phyloP scores from a whole-genome alignment of 371 early-diverging fungal genomes.

The Lichtheimia ramosa region DNA sequence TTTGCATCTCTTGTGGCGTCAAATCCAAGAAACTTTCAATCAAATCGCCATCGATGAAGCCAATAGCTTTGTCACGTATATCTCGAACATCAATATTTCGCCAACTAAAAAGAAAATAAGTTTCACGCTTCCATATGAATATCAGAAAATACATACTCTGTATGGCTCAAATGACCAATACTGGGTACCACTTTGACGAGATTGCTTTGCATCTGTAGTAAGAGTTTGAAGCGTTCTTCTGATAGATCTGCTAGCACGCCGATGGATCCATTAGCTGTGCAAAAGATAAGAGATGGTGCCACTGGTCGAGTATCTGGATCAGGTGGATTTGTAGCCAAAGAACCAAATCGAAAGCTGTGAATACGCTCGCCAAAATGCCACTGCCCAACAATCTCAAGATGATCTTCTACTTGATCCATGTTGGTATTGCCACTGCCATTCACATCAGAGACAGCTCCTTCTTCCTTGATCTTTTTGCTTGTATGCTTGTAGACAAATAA shows the following conservation, averaged over 20 bases:
- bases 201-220: conserved; percentile 74
- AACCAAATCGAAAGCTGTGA: conserved; percentile 78
- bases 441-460: not conserved
- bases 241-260: conserved; percentile 78
- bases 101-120: conserved; percentile 52
- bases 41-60: conserved; percentile 91
- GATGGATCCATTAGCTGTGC: conserved; percentile 79
- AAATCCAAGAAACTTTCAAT: conserved; percentile 85
- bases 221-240: conserved; percentile 57
- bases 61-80: conserved; percentile 50
- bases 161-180: conserved; percentile 67
- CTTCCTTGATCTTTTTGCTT: conserved; percentile 20
- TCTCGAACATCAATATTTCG: conserved; percentile 63
- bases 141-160: conserved; percentile 46
- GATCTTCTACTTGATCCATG: conserved; percentile 33
- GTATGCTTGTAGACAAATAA: conserved; percentile 61
- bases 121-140: no score
- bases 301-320: conserved; percentile 57
- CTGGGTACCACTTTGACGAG: conserved; percentile 63
- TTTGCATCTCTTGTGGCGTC: conserved; percentile 59
- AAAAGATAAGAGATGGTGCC: conserved; percentile 66
- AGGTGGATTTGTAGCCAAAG: conserved; percentile 69
- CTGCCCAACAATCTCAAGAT: conserved; percentile 61
- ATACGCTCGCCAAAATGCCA: conserved; percentile 88
- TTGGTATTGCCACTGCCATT: no score